A percentile compares a stretch with the other conserved stretches of the same genome.
Conservation (phyloP, 2,329 filamentous ascomycete species). For the Dactylellina leptospora region DNA sequence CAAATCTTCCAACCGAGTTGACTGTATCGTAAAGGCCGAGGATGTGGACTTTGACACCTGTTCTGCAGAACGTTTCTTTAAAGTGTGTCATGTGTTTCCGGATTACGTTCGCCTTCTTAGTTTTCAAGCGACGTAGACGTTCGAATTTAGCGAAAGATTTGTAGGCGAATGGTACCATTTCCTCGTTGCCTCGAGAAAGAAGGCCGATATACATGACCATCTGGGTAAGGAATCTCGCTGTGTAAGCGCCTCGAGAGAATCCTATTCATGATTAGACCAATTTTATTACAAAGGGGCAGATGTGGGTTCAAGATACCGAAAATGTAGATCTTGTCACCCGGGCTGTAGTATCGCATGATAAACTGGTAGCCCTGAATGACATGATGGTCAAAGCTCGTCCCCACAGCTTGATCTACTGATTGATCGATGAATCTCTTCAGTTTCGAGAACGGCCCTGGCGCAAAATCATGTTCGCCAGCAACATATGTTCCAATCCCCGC, state of each 20-base stretch:
- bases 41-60: constrained; percentile 76
- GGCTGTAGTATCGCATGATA: constrained; percentile 76
- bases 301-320: constrained; percentile 15
- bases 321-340: constrained; percentile 62
- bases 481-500: constrained; percentile 79
- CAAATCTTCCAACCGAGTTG: constrained; percentile 80
- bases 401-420: constrained; percentile 80
- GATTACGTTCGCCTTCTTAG: constrained; percentile 42
- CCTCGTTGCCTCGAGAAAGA: constrained; percentile 81
- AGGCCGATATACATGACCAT: constrained; percentile 86
- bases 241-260: constrained; percentile 77
- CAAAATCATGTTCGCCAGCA: constrained; percentile 59
- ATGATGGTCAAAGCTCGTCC: constrained; percentile 66
- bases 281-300: background rate
- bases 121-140: constrained; percentile 41
- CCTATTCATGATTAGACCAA: constrained; percentile 60
- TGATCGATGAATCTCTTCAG: constrained; percentile 74
- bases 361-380: constrained; percentile 69
- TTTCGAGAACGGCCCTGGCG: constrained; percentile 61
- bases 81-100: constrained; percentile 76
- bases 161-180: constrained; percentile 85
- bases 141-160: constrained; percentile 81
- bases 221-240: constrained; percentile 78
- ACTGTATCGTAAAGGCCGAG: constrained; percentile 84
- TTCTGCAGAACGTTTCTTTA: constrained; percentile 80